phyloP scores from a whole-genome alignment of 2,329 filamentous ascomycete genomes.

The Lojkania enalia region DNA sequence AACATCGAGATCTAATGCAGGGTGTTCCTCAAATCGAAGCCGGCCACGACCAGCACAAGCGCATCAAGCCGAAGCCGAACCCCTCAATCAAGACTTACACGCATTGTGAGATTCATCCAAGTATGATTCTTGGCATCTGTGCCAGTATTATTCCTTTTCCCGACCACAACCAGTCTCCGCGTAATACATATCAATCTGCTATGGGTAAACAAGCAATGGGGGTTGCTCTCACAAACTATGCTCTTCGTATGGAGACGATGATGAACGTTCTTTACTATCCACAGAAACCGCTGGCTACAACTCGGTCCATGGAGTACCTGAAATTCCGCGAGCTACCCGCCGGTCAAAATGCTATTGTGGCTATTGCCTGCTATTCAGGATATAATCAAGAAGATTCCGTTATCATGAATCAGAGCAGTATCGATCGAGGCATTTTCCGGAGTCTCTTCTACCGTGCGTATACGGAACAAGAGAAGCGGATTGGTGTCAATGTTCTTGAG shows the following conservation, averaged over 20 bases:
- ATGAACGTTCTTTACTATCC: constrained; percentile 98
- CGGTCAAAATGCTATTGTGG: constrained; percentile 97
- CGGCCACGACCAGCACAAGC: constrained; percentile 77
- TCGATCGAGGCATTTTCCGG: constrained; percentile 94
- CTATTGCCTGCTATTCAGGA: constrained; percentile 94
- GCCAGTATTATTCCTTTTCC: constrained; percentile 99
- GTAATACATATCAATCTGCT: constrained; percentile 98
- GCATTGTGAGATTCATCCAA: constrained; percentile 98
- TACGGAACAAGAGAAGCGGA: constrained; percentile 93
- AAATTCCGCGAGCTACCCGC: constrained; percentile 97
- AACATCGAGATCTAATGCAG: constrained; percentile 53
- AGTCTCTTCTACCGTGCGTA: constrained; percentile 98
- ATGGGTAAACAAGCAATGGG: constrained; percentile 99
- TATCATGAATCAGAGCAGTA: constrained; percentile 99
- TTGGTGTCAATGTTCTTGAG: constrained; percentile 91
- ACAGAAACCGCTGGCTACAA: constrained; percentile 95
- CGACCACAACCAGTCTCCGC: constrained; percentile 97
- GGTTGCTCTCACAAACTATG: constrained; percentile 96
- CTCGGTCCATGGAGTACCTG: constrained; percentile 96
- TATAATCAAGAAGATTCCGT: constrained; percentile 99
- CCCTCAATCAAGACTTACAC: constrained; percentile 90
- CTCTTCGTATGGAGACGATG: constrained; percentile 98
- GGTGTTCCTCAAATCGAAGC: constrained; percentile 45
- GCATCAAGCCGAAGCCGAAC: constrained; percentile 86
- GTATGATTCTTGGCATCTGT: constrained; percentile 98